A percentile compares a stretch with the other conserved stretches of the same genome.
Conservation (phyloP, 106 monocot species). For the Allium fistulosum region DNA sequence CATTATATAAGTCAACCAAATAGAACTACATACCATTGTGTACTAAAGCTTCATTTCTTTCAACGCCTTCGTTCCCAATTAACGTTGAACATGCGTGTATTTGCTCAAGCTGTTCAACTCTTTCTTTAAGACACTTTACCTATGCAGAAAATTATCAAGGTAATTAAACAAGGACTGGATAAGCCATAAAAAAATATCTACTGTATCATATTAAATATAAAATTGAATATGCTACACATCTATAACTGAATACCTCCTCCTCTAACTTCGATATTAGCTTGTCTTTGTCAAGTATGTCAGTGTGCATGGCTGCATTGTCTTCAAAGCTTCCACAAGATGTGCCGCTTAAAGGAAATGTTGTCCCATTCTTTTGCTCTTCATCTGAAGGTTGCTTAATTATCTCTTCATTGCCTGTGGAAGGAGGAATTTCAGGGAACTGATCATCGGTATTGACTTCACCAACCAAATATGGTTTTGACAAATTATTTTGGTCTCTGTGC, state of each 20-base stretch:
- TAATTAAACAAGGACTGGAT: no score
- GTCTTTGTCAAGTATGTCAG: conserved; percentile 30
- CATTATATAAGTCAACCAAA: no score
- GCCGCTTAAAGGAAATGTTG: neutral
- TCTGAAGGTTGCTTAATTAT: conserved; percentile 2
- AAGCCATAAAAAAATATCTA: no score
- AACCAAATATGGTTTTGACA: neutral
- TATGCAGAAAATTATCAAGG: conserved; percentile 1
- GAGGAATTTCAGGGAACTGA: conserved; percentile 1
- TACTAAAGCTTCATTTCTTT: neutral
- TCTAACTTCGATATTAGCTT: conserved; percentile 31
- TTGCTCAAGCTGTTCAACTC: conserved; percentile 47
- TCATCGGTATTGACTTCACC: neutral
- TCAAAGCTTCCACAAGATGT: conserved; percentile 6
- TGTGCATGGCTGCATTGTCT: conserved; percentile 3
- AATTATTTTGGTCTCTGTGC: conserved; percentile 12
- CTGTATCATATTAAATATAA: no score
- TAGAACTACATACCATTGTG: no score
- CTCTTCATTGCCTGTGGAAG: neutral
- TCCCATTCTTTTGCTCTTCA: conserved; percentile 9
- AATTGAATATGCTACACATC: neutral
- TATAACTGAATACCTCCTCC: conserved; percentile 54
- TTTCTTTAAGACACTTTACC: conserved; percentile 57
- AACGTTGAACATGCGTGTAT: conserved; percentile 1
- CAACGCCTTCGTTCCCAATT: neutral